Evolutionary conservation across 257 asterid species (phyloP).

Genomic region (Schizonepeta tenuifolia): DNA sequence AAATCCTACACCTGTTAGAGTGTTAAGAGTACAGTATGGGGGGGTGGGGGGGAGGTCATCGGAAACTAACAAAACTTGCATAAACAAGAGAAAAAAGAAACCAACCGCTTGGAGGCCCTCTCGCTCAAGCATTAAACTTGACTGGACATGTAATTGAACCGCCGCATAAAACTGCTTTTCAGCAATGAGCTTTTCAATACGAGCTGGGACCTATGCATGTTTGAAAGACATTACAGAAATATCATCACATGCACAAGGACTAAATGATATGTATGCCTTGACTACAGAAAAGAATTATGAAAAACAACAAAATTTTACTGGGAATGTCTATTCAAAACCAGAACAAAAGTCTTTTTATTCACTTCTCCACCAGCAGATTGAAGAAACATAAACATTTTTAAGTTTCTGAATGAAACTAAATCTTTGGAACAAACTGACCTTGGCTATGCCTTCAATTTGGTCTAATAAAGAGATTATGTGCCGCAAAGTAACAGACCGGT

Average conservation of each 20-base stretch:
- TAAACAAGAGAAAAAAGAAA: constrained; percentile 22
- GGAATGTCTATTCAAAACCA: constrained; percentile 19
- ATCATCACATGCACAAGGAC: constrained; percentile 29
- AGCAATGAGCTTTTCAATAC: constrained; percentile 89
- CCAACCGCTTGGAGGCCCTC: constrained; percentile 95
- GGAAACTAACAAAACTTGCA: constrained; percentile 23
- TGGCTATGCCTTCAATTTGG: constrained; percentile 98
- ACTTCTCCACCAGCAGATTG: constrained; percentile 18
- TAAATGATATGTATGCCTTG: constrained; percentile 22
- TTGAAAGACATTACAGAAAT: constrained; percentile 35
- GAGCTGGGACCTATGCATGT: constrained; percentile 81
- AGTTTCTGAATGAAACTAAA: constrained; percentile 10
- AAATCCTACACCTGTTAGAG: background rate
- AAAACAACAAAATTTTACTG: constrained; percentile 10
- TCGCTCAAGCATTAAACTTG: constrained; percentile 92
- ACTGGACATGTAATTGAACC: constrained; percentile 89
- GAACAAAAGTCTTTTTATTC: constrained; percentile 8
- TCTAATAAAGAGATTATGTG: constrained; percentile 93
- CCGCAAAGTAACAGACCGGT: constrained; percentile 96
- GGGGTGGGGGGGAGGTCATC: background rate
- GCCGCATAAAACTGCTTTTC: constrained; percentile 98
- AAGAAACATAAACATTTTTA: background rate
- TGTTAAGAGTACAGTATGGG: background rate
- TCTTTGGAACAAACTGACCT: constrained; percentile 56
- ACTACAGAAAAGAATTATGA: constrained; percentile 19